A percentile compares a stretch with the other conserved stretches of the same genome.
phyloP scores from a whole-genome alignment of 345 rosid species.

The Mangifera indica region DNA sequence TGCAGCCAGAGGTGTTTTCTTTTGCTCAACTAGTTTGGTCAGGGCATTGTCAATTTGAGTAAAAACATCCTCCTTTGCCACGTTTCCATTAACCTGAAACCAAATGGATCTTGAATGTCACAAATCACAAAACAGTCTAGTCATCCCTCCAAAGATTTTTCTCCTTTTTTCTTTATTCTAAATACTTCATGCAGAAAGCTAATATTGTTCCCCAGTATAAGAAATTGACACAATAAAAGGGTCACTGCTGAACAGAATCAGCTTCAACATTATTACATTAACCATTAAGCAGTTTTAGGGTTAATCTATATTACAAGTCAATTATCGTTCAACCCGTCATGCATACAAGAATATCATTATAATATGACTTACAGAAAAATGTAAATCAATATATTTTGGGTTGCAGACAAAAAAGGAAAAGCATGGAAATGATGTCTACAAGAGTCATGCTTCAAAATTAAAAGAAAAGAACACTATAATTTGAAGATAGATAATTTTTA shows the following conservation, averaged over 20 bases:
- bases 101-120: background rate
- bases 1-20: slow-evolving; percentile 36
- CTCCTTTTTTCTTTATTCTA: background rate
- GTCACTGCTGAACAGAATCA: background rate
- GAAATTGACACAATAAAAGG: background rate
- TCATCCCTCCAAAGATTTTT: background rate
- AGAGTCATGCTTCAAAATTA: no score
- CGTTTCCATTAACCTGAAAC: slow-evolving; percentile 63
- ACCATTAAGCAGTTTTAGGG: no score
- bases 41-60: slow-evolving; percentile 48
- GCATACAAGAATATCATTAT: no score
- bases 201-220: background rate
- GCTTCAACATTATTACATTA: background rate
- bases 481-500: no score
- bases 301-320: no score
- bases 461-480: no score
- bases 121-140: background rate
- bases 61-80: slow-evolving; percentile 58
- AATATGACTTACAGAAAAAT: no score
- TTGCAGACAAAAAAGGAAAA: no score
- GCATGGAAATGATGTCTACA: no score
- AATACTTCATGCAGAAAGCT: background rate
- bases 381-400: no score
- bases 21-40: slow-evolving; percentile 41
- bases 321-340: no score